phyloP scores from a whole-genome alignment of 2,329 filamentous ascomycete genomes.

The Dactylonectria macrodidyma region DNA sequence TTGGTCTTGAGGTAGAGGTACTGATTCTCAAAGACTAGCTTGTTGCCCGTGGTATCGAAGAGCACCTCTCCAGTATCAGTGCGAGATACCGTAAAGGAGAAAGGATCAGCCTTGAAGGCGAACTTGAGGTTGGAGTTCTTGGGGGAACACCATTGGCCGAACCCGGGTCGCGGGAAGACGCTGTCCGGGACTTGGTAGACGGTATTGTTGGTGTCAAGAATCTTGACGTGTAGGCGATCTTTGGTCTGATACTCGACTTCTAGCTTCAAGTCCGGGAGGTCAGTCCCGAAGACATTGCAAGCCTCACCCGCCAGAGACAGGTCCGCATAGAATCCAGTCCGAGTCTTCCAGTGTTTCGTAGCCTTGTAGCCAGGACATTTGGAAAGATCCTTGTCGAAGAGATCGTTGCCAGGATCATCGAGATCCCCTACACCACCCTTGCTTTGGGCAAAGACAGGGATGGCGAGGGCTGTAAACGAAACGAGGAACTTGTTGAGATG shows the following conservation, averaged over 20 bases:
- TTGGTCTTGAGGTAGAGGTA: constrained; percentile 81
- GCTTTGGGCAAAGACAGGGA: constrained; percentile 38
- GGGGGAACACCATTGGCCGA: constrained; percentile 39
- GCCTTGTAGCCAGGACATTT: constrained; percentile 79
- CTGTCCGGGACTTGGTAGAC: constrained; percentile 83
- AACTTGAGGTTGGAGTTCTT: constrained; percentile 63
- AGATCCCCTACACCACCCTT: constrained; percentile 39
- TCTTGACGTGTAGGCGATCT: constrained; percentile 79
- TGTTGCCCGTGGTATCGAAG: constrained; percentile 78
- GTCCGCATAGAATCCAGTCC: constrained; percentile 75
- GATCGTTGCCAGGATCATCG: constrained; percentile 35
- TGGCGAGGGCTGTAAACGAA: constrained; percentile 30
- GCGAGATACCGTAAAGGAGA: constrained; percentile 75
- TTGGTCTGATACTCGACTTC: constrained; percentile 64
- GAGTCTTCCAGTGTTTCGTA: constrained; percentile 68
- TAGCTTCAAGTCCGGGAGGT: constrained; percentile 77
- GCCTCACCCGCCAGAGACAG: constrained; percentile 77
- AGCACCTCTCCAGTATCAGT: constrained; percentile 63
- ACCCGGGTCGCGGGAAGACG: constrained; percentile 71
- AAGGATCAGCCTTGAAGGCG: constrained; percentile 64
- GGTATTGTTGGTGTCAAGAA: constrained; percentile 77
- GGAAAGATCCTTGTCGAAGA: constrained; percentile 42
- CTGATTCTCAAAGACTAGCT: constrained; percentile 83
- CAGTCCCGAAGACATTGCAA: constrained; percentile 85
- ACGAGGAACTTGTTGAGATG: constrained; percentile 38